Evolutionary conservation across 176 grass and related monocot genomes (phyloP).

Genomic region (Tuctoria greenei): DNA sequence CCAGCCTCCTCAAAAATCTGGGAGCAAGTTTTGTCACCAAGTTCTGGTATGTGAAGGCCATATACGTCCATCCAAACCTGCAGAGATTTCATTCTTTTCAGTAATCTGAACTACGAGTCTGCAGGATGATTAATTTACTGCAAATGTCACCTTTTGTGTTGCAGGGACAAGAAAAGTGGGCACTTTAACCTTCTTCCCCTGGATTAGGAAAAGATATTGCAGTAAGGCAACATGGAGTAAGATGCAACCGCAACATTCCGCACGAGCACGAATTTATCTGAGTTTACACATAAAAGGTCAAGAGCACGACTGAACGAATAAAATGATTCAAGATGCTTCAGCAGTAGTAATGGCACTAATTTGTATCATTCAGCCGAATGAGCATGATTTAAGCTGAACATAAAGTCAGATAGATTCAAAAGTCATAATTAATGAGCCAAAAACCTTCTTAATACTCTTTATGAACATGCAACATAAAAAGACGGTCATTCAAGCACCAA

Average conservation of each 20-base stretch:
- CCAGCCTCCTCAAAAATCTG: constrained; percentile 97
- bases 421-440: no score
- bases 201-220: constrained; percentile 34
- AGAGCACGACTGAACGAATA: not conserved
- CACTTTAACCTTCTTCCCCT: constrained; percentile 92
- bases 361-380: not conserved
- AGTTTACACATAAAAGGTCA: not conserved
- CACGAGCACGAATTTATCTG: constrained; percentile 23
- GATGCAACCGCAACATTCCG: not conserved
- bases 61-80: constrained; percentile 97
- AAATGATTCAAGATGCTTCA: not conserved
- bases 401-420: not conserved
- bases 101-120: constrained; percentile 1
- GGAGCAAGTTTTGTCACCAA: constrained; percentile 83
- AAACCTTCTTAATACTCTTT: no score
- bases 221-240: constrained; percentile 27
- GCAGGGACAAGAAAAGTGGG: constrained; percentile 94
- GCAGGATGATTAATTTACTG: not conserved
- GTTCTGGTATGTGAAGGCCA: constrained; percentile 66
- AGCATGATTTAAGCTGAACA: not conserved
- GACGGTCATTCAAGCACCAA: not conserved
- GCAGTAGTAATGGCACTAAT: not conserved
- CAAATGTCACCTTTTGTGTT: constrained; percentile 80
- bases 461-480: no score
- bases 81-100: constrained; percentile 27